Evolutionary conservation across 768 basidiomycete species (phyloP), one percentile per base, ranked within the genome.

Genomic region (Kondoa malvinella): DNA sequence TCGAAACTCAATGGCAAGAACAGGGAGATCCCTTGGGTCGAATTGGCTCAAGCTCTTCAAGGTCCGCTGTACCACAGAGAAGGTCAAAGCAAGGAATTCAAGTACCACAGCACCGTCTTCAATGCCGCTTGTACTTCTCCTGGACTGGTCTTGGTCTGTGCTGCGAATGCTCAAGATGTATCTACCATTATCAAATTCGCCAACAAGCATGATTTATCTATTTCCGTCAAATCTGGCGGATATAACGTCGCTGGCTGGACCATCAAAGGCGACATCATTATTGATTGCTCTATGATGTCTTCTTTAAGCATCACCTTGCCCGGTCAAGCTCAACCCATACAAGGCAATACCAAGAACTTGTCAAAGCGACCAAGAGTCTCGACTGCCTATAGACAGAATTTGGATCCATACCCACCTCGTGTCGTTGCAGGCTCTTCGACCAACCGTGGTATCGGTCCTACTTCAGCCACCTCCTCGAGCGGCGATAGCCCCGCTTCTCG

Each of bases 181-280:
- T 50, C 40, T 50, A 90, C 88, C 73, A 80, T 84, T 67, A 76
- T 94, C 68, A 71, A 81, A 15, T 91, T 92, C 76, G 91, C 89
- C 74, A 77, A 75, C 25, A 83, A 83, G 66, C 81, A 90, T 73
- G 77, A 78, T 0, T 78, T 92, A 1, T 84, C 86, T 12, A 82
- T 86, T 3, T 90, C 88, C 8, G 82, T 91, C 72, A 91, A 89
- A 75, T 87, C 88, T 0, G 91, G 91, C 29, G 91, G 91, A 0
- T 92, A 87, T 74, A 91, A 89, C 2, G 92, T 87, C 0, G 88
- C 86, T 14, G 91, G 91, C 0, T 90, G 89, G 87, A 84, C 89
- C 59, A 83, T 94, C 66, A 85, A 84, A n/a, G 91, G 91, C 50
- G 87, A 92, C 73, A 80, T 94, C 66, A 85, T 94, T 73, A 77